Evolutionary conservation across 208 protist genomes (phyloP), one percentile per base, ranked within the genome.

Genomic region (Leishmania aethiopica): DNA sequence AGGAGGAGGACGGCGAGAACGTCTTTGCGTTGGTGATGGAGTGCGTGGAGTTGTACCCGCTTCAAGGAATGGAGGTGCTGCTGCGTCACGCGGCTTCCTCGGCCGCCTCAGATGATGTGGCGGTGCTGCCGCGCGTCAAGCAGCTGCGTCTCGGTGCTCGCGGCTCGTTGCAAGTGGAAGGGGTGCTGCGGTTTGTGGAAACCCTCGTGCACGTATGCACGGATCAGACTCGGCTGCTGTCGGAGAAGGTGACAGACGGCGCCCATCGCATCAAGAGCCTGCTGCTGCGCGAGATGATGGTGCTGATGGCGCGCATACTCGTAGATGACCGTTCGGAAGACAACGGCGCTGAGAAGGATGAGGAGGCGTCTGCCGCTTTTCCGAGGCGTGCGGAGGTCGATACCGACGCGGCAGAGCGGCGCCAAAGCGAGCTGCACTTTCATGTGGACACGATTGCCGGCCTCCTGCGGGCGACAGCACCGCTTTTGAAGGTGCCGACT

Each of bases 281-380:
- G 19, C 83, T 86, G 64, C 83, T 86, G 74, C 83, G 92, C 49
- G 89, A 97, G 79, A 82, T 86, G 45, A 86, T 97, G 62, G 85
- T 90, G 78, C 80, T 97, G 47, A 97, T 97, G 92, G 91, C 93
- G 5, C 82, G 83, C 13, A 76, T 97, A 62, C 88, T 97, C 40
- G 79, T 91, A 15, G 83, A 86, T 32, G 73, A 77, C 28, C 69
- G 74, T 32, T 32, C 19, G 17, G 80, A 85, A 3, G 25, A 81
- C 49, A 84, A 82, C 45, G 70, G 71, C 22, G 51, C 17, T 35
- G 79, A 57, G 53, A 73, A 53, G 71, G 78, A 37, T 59, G 80
- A 47, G n/a, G 77, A 78, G 75, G 71, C 72, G 15, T 22, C 59
- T 40, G 69, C 55, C 6, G 19, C 77, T 53, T 49, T 49, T 55